Percentiles rank a stretch among this genome's conserved stretches.
Conservation (phyloP, 768 basidiomycete genomes). For the Mycena galopus region DNA sequence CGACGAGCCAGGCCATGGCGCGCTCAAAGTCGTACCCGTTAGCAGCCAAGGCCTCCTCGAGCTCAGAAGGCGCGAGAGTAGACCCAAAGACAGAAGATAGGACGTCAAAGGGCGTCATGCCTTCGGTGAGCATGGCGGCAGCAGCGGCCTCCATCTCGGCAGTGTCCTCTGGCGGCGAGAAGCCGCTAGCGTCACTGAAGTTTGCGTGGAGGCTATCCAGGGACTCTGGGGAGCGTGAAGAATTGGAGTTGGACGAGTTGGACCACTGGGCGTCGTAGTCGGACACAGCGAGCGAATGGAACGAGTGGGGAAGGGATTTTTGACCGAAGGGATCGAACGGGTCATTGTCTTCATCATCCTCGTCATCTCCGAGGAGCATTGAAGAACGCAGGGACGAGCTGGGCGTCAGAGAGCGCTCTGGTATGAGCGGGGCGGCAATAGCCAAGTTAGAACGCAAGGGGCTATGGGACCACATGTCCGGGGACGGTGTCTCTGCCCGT, state of each 20-base stretch:
- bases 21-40: constrained; percentile 96
- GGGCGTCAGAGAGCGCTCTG: constrained; percentile 79
- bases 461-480: constrained; percentile 89
- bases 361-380: constrained; percentile 66
- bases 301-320: constrained; percentile 64
- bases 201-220: constrained; percentile 44
- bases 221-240: constrained; percentile 66
- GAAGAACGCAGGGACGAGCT: constrained; percentile 78
- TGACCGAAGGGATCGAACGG: constrained; percentile 84
- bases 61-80: constrained; percentile 87
- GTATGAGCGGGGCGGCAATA: constrained; percentile 90
- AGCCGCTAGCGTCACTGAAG: constrained; percentile 39
- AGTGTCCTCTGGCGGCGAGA: constrained; percentile 41
- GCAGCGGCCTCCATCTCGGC: constrained; percentile 62
- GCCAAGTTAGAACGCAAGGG: constrained; percentile 86
- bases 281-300: constrained; percentile 72
- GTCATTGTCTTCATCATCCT: constrained; percentile 85
- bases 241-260: constrained; percentile 63
- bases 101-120: constrained; percentile 98
- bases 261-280: constrained; percentile 73
- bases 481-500: constrained; percentile 87
- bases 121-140: constrained; percentile 79
- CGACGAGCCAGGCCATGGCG: constrained; percentile 95
- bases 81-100: constrained; percentile 94
- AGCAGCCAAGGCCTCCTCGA: constrained; percentile 91